phyloP scores from a whole-genome alignment of 345 rosid genomes.

The Passiflora organensis region DNA sequence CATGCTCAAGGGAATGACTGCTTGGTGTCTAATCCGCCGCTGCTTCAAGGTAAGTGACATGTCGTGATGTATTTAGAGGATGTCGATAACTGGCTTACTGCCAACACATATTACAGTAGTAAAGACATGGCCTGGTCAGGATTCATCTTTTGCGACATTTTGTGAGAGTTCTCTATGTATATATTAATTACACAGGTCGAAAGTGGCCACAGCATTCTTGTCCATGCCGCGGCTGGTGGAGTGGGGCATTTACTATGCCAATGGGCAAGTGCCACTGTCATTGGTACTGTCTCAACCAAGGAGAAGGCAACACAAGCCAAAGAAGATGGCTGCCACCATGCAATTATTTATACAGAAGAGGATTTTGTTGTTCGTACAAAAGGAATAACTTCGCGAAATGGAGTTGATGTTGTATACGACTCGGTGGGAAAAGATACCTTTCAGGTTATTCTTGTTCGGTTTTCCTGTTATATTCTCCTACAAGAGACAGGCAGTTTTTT shows the following conservation, averaged over 20 bases:
- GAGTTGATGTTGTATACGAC: conserved; percentile 87
- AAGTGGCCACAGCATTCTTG: conserved; percentile 65
- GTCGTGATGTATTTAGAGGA: too few species aligned
- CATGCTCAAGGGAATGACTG: conserved; percentile 88
- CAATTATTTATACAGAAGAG: conserved; percentile 63
- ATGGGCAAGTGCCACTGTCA: conserved; percentile 88
- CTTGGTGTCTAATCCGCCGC: conserved; percentile 57
- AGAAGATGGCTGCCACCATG: conserved; percentile 89
- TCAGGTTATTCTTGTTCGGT: conserved; percentile 48
- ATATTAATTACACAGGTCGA: conserved; percentile 76
- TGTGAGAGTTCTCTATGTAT: too few species aligned
- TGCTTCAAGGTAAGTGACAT: conserved; percentile 66
- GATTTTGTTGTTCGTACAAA: conserved; percentile 71
- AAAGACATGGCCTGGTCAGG: too few species aligned
- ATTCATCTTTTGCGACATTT: too few species aligned
- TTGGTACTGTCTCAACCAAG: conserved; percentile 74
- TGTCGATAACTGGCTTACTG: too few species aligned
- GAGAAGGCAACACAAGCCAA: conserved; percentile 92
- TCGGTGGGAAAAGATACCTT: conserved; percentile 89
- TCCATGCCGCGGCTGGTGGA: conserved; percentile 97
- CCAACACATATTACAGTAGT: too few species aligned
- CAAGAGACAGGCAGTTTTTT: too few species aligned
- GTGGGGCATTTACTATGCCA: conserved; percentile 92
- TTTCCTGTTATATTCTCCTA: neutral
- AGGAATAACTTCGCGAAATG: conserved; percentile 70